Base-by-base conservation (phyloP, 1,284 basidiomycete species). In the Calocybe gambosa region DNA sequence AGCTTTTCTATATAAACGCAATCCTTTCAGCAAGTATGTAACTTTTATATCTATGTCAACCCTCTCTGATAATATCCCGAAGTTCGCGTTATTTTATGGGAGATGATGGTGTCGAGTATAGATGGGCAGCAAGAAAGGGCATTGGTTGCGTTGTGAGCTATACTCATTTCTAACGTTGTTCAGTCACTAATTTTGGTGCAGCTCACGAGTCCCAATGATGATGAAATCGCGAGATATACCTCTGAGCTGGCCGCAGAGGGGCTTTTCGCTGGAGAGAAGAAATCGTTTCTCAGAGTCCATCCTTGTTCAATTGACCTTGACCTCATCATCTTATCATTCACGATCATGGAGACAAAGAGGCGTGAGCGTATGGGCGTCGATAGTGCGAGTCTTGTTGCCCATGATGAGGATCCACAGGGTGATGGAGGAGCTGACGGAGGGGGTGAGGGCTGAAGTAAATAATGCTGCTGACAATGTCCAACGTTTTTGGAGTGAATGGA, bases 261-360 rank as follows among this genome's bases (percentile, higher is more conserved):
- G 7, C 55, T 69, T 45, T 76, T 76, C 55, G 63, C 66, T 3
- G 70, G 69, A n/a, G 66, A 76, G 55, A 64, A 61, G 49, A 75
- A 70, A 51, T 66, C 68, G 40, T 62, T 66, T 29, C 65, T 78
- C 19, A 61, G 61, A 31, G 67, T 77, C 38, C 65, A 73, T 45
- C 70, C 74, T 21, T 68, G 63, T 44, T 56, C 59, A n/a, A 57
- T 78, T 21, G 70, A 76, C 54, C 65, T 75, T 48, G 75, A 78
- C 56, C 61, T 78, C 46, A 58, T 78, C 39, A 61, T 78, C 20
- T 58, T 77, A 28, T 74, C 75, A 10, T 77, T 76, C 51, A 54
- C 77, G 48, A 68, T 78, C 47, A 67, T 77, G 65, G 74, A 75
- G 62, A 75, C 70, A 61, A 73, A 73, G 50, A 62, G 72, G 21